Evolutionary conservation across 192 early-diverging fungal genomes (phyloP), one percentile per base, ranked within the genome.

Genomic region (Funneliformis geosporum): DNA sequence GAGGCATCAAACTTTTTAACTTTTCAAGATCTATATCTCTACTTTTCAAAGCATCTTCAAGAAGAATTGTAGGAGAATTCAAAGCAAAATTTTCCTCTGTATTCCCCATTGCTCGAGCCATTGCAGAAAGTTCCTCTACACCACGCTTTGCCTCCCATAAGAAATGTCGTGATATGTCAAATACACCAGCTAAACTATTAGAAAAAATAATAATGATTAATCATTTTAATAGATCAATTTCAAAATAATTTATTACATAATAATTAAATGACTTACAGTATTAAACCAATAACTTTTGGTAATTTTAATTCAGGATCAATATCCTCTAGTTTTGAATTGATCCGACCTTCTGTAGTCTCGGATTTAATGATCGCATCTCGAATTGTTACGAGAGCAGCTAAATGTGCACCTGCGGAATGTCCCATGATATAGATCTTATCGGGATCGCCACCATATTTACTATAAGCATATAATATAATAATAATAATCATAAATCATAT

Each of bases 121-220:
- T 87, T 50, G 86, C 84, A 38, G 89, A 90, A 43, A 90, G 81
- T 55, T 88, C 80, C 74, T 90, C 89, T 1, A 90, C 84, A 10
- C 89, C 87, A 25, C 89, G 64, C 66, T 78, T 80, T 9, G 87
- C 80, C 81, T 90, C 89, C 75, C 87, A 84, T 11, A 83, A 64
- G n/a, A 80, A 82, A 76, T 90, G 89, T 59, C 81, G 75, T 18
- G 76, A 72, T 39, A 90, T 89, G 16, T 86, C 82, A 70, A 82
- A 90, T 0, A 90, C 86, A 3, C 89, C 89, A 74, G 46, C 25
- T n/a, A 69, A 42, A 4, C 67, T 69, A 43, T 42, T 8, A 69
- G 21, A 8, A 44, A 69, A 23, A 8, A 40, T 14, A 33, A 21
- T 65, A 14, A 28, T n/a, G n/a, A n/a, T 65, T 65, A 28, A 28